Base-by-base conservation (phyloP, 2,329 filamentous ascomycete genomes). In the Bipolaris oryzae region DNA sequence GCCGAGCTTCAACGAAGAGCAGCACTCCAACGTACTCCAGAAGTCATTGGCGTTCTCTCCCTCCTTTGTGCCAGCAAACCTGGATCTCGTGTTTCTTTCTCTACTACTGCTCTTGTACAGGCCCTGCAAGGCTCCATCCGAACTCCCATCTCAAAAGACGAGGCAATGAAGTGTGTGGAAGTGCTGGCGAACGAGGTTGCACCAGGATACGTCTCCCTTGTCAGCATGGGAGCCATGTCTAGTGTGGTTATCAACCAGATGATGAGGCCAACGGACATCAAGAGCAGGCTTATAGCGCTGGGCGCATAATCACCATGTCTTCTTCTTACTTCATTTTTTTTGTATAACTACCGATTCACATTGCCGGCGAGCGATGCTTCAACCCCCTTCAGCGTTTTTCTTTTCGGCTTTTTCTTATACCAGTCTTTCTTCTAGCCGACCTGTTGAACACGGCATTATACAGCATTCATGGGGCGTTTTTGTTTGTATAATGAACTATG, bases 1-100 rank as follows among this genome's bases (percentile, higher is more conserved):
- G 75, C 76, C 11, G 75, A 81, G 47, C 71, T 79, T 4, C 76
- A 78, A 38, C 80, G 80, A n/a, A 71, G 67, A 47, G 75, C 79
- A 0, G 81, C 81, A 2, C 75, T 82, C 0, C 78, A 81, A 51
- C 77, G 80, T 15, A 70, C 79, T 3, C 76, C 79, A 57, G 80
- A 82, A 35, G 74, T 82, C 9, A 67, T 79, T 0, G 71, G 74
- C 2, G 74, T 81, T 2, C 68, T 82, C 2, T 75, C 76, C 0
- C 67, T 81, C 3, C 71, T 82, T 7, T 76, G 75, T 11, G 76
- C 74, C 2, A 70, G 61, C 53, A 71, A 70, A 42, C 64, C 71
- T 7, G 70, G 71, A 25, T 57, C 64, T 33, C 74, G 79, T 23
- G 75, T 74, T 35, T 80, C 76, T n/a, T 78, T 82, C 63, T 78